phyloP scores from a whole-genome alignment of 352 stramenopile genomes.

The Phytophthora parvispora region DNA sequence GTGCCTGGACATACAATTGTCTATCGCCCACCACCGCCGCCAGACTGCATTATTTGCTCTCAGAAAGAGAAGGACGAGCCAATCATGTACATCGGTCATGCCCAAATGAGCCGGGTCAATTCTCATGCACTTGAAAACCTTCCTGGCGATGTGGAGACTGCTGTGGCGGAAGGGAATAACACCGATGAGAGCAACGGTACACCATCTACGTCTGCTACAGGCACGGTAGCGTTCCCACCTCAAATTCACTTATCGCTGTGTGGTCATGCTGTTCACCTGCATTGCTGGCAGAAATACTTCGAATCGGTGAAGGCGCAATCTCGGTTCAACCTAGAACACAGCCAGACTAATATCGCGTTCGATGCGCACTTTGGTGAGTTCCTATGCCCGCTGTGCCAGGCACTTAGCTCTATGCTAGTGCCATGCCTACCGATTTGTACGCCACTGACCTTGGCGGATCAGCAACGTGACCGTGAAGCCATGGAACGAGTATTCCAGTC shows the following conservation, averaged over 20 bases:
- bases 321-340: slow-evolving; percentile 75
- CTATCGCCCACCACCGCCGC: slow-evolving; percentile 69
- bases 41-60: slow-evolving; percentile 89
- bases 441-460: slow-evolving; percentile 66
- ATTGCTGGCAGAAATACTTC: slow-evolving; percentile 93
- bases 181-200: slow-evolving; percentile 11
- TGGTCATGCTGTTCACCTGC: slow-evolving; percentile 91
- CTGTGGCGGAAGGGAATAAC: slow-evolving; percentile 22
- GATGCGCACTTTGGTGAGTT: slow-evolving; percentile 91
- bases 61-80: slow-evolving; percentile 87
- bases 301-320: slow-evolving; percentile 85
- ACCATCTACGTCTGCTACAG: slow-evolving; percentile 11
- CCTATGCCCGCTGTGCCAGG: slow-evolving; percentile 92
- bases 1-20: slow-evolving; percentile 53
- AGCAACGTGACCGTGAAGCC: slow-evolving; percentile 61
- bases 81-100: slow-evolving; percentile 89
- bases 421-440: slow-evolving; percentile 75
- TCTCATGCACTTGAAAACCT: slow-evolving; percentile 58
- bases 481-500: slow-evolving; percentile 83
- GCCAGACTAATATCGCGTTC: slow-evolving; percentile 86
- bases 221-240: slow-evolving; percentile 52
- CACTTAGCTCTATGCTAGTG: slow-evolving; percentile 92
- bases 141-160: slow-evolving; percentile 40
- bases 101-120: slow-evolving; percentile 77
- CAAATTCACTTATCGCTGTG: slow-evolving; percentile 86